Base-by-base conservation (phyloP, 2,329 filamentous ascomycete species). In the Aschersonia sp. region DNA sequence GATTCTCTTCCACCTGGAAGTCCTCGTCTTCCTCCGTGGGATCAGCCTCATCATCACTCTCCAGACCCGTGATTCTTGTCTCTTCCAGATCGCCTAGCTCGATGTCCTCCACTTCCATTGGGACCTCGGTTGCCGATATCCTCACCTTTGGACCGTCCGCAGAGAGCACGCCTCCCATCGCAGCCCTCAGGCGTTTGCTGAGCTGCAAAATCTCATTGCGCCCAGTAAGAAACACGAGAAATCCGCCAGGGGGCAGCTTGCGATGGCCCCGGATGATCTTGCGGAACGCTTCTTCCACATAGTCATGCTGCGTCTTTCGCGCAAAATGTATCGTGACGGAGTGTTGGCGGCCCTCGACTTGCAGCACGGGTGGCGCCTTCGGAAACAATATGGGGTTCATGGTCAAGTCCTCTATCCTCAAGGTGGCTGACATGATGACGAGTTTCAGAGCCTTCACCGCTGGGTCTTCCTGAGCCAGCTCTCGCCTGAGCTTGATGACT, bases 351-450 rank as follows among this genome's bases (percentile, higher is more conserved):
- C 94, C 94, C 62, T 97, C 89, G 0, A 89, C 85, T 61, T 95
- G 80, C 1, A 98, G 73, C 1, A 97, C 77, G 0, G 89, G 91
- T 0, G 92, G 92, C 3, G 85, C 75, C 0, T 70, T 73, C 4
- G 81, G 71, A 64, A 98, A 98, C 0, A 98, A 71, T 12, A 75
- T 81, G 6, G 78, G 69, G 58, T 98, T 97, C 59, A 88, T 78
- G 0, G 87, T 88, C 56, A 98, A 85, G 59, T 97, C 91, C 9
- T 88, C 85, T 44, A 97, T 86, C 50, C 89, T 77, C 35, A 98
- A 72, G 2, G 92, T 98, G 43, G 92, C 92, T 51, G 91, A 97
- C 94, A 98, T 98, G 66, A 98, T 94, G 51, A 98, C 79, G 6
- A 98, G 74, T 65, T 97, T 98, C 47, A 98, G 66, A 0, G 89